Conservation (phyloP, 2,329 filamentous ascomycete genomes). For the Dissoconium aciculare region DNA sequence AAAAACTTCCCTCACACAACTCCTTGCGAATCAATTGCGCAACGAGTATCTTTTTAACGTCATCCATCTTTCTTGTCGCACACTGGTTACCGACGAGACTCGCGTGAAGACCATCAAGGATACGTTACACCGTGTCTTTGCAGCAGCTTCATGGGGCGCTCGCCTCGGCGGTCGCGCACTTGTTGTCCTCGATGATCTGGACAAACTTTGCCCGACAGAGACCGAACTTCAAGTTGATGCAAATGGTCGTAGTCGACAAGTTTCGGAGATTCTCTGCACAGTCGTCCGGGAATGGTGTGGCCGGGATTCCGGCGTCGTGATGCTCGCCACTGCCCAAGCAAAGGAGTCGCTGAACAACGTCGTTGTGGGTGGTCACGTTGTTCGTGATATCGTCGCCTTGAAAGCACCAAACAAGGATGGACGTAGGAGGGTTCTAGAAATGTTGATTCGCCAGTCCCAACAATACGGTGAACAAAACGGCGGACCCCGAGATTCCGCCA, state of each 20-base stretch:
- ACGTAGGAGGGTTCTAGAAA: conserved; percentile 67
- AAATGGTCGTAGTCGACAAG: conserved; percentile 79
- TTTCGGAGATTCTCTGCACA: conserved; percentile 75
- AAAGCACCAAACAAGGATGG: conserved; percentile 90
- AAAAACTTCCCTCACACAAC: conserved; percentile 67
- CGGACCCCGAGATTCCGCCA: conserved; percentile 1
- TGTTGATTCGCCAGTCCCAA: conserved; percentile 42
- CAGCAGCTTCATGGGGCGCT: conserved; percentile 80
- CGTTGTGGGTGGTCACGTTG: conserved; percentile 78
- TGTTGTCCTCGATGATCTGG: conserved; percentile 82
- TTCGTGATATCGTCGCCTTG: conserved; percentile 76
- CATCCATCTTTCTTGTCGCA: conserved; percentile 73
- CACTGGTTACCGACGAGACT: conserved; percentile 79
- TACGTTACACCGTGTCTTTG: conserved; percentile 67
- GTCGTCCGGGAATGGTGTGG: conserved; percentile 75
- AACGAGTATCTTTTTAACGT: conserved; percentile 64
- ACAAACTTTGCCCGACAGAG: conserved; percentile 82
- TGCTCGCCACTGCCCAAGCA: conserved; percentile 79
- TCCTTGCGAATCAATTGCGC: conserved; percentile 59
- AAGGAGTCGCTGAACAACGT: conserved; percentile 89
- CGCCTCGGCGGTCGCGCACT: conserved; percentile 68
- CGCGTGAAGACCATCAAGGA: conserved; percentile 84
- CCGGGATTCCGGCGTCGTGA: conserved; percentile 62
- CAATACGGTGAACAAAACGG: conserved; percentile 7
- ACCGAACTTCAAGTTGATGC: conserved; percentile 90